These are phyloP conservation scores for sweet orange (Citrus sinensis) DNA, from an alignment of 345 rosid genomes.

Conservation along the genomic window DNA sequence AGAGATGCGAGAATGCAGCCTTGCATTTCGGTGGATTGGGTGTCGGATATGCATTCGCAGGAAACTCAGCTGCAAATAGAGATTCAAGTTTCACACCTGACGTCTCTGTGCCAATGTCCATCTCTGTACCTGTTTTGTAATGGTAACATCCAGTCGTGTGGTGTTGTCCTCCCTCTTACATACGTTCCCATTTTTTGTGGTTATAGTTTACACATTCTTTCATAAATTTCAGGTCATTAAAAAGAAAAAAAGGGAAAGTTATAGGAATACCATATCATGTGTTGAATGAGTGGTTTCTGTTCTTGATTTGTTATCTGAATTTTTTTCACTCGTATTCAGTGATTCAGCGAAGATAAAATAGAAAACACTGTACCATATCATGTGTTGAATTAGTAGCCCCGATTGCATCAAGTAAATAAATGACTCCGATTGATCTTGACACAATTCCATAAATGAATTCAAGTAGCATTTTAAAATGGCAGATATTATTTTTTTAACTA, in stretches of 20 bases:
- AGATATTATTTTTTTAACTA: conserved; percentile 9
- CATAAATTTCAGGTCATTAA: conserved; percentile 32
- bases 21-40: conserved; percentile 56
- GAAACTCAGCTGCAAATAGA: conserved; percentile 45
- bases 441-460: background rate
- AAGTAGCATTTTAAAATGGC: background rate
- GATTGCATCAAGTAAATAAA: background rate
- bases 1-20: conserved; percentile 61
- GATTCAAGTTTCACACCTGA: conserved; percentile 51
- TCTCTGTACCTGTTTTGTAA: conserved; percentile 69
- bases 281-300: conserved; percentile 13
- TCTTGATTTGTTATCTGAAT: conserved; percentile 1
- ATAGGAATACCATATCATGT: conserved; percentile 16
- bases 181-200: conserved; percentile 26
- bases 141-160: conserved; percentile 11
- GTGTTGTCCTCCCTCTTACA: conserved; percentile 9
- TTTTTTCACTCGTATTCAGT: conserved; percentile 6
- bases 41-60: conserved; percentile 56
- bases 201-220: conserved; percentile 49
- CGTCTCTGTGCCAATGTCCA: conserved; percentile 64
- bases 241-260: conserved; percentile 16
- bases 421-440: background rate
- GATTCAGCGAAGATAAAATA: background rate
- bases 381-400: background rate
- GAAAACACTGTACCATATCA: background rate